Conservation (phyloP, 805 yeast genomes). For the Saccharomycopsis microspora region DNA sequence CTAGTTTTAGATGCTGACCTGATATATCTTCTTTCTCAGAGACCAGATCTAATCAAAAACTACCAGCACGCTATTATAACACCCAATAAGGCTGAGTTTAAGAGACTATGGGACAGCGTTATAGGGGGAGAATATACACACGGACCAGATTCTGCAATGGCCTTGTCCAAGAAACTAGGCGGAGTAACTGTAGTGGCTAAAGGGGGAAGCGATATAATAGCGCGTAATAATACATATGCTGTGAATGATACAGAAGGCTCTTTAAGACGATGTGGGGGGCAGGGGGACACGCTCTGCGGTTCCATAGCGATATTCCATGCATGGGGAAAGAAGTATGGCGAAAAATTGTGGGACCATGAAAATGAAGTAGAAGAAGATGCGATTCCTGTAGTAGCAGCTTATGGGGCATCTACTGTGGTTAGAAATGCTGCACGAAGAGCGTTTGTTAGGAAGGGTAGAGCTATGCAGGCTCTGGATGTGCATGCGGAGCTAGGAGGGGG, state of each 20-base stretch:
- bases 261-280: slow-evolving; percentile 83
- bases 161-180: slow-evolving; percentile 39
- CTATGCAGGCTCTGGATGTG: slow-evolving; percentile 79
- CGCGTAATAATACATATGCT: slow-evolving; percentile 33
- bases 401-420: slow-evolving; percentile 60
- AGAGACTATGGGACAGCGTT: slow-evolving; percentile 38
- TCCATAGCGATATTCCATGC: slow-evolving; percentile 70
- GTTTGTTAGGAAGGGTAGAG: slow-evolving; percentile 50
- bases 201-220: slow-evolving; percentile 58
- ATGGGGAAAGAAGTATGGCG: slow-evolving; percentile 59
- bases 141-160: slow-evolving; percentile 20
- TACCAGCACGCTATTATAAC: slow-evolving; percentile 61
- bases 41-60: slow-evolving; percentile 43
- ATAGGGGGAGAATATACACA: slow-evolving; percentile 17
- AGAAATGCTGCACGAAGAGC: slow-evolving; percentile 58
- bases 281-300: slow-evolving; percentile 90
- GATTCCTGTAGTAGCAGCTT: slow-evolving; percentile 43
- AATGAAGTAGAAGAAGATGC: slow-evolving; percentile 21
- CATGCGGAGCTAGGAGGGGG: slow-evolving; percentile 58
- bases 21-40: slow-evolving; percentile 48
- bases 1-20: slow-evolving; percentile 89
- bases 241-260: slow-evolving; percentile 48
- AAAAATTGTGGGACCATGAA: slow-evolving; percentile 44
- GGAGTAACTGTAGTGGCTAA: slow-evolving; percentile 61
- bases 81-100: slow-evolving; percentile 83